Conservation (phyloP, 139 green algal genomes). For the Chlorella sp. region DNA sequence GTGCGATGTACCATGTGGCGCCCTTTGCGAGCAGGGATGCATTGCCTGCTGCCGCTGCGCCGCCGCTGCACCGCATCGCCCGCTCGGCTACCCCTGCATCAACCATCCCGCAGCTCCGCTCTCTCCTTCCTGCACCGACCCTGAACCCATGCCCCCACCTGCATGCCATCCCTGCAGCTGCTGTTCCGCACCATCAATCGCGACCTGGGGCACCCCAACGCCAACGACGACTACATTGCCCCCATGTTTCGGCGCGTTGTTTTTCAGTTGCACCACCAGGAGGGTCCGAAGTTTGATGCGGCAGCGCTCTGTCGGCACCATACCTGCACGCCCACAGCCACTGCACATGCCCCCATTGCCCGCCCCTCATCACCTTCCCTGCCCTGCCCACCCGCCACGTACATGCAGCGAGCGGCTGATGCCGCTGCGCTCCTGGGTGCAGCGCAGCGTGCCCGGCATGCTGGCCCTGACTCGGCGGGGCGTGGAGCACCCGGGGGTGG, state of each 20-base stretch:
- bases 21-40: neutral
- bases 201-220: conserved; percentile 59
- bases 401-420: conserved; percentile 63
- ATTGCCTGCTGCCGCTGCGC: neutral
- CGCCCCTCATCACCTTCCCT: neutral
- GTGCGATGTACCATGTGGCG: no score
- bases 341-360: neutral
- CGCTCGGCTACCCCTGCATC: no score
- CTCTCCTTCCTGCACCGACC: no score
- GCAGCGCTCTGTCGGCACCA: no score
- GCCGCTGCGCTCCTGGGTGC: conserved; percentile 53
- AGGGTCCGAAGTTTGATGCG: no score
- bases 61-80: neutral
- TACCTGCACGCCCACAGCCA: no score
- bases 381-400: neutral
- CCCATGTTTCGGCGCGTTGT: conserved; percentile 39
- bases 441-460: conserved; percentile 8
- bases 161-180: conserved; percentile 47
- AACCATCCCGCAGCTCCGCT: no score
- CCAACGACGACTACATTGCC: conserved; percentile 71
- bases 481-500: conserved; percentile 34
- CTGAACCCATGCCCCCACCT: no score
- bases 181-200: conserved; percentile 73
- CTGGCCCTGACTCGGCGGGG: neutral
- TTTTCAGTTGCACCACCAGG: no score